Evolutionary conservation across 129 eudicot genomes (phyloP), one percentile per base, ranked within the genome.

Genomic region (Pittosporum tobira): DNA sequence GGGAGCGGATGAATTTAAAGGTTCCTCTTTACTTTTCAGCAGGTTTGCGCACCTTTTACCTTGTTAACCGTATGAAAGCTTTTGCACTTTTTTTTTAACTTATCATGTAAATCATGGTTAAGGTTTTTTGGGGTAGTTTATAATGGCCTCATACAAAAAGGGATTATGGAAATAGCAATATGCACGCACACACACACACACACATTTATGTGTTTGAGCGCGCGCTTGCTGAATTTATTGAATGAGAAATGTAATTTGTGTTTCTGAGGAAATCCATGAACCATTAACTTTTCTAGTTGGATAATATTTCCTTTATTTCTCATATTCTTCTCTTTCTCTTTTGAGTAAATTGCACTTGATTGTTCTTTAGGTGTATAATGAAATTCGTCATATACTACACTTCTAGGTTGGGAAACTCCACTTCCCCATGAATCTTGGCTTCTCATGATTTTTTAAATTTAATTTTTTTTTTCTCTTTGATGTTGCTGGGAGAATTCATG

Each of bases 1-100:
- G 99, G 99, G 88, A 91, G 83, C 75, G 90, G 53, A 83, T 81
- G 96, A 87, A 81, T 69, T 80, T 91, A 13, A 76, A 81, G 61
- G 91, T 83, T 76, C 99, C 99, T 27, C 79, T 91, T 52, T 91
- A 91, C 75, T 87, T 87, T 66, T 83, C 99, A 21, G 77, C 96
- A 78, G 99, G 99, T 91, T 40, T 43, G 27, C 15, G 1, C 20
- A 57, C 34, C 61, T 50, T 72, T 66, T 8, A 5, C 10, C 3
- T 8, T 29, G 30, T 1, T n/a, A 9, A 9, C 10, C 31, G 9
- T 31, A 14, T 19, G 11, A 5, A 40, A 10, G 19, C 53, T 37
- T 46, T 31, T 5, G 20, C 53, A 28, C 19, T 42, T 63, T 59
- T 56, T 24, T 54, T 54, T 16, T 15, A 30, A 7, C 18, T 29